These are phyloP conservation scores for Citrus medica DNA, from an alignment of 345 rosid species.

Conservation along the genomic window DNA sequence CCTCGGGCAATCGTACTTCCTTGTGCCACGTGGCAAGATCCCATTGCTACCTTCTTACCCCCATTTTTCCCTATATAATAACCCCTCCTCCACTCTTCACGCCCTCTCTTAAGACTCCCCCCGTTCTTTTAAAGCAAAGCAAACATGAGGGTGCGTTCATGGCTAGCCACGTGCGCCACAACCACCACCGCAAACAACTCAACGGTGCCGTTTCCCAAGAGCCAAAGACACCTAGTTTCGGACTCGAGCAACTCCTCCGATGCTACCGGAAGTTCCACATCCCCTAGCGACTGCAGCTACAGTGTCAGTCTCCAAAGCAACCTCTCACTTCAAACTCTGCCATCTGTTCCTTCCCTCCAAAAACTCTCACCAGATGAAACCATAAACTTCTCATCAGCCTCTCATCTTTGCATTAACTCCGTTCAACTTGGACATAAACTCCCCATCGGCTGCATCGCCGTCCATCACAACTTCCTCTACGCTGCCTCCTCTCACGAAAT, in stretches of 20 bases:
- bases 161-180: constrained; percentile 34
- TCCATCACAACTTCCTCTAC: constrained; percentile 50
- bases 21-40: constrained; percentile 11
- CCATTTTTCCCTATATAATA: neutral
- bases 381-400: constrained; percentile 38
- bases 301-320: constrained; percentile 53
- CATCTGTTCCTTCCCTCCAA: constrained; percentile 79
- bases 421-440: constrained; percentile 34
- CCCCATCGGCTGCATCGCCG: constrained; percentile 66
- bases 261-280: constrained; percentile 21
- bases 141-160: constrained; percentile 46
- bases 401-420: constrained; percentile 32
- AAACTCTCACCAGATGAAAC: constrained; percentile 37
- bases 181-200: constrained; percentile 10
- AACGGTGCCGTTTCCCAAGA: constrained; percentile 3
- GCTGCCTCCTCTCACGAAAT: constrained; percentile 62
- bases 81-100: neutral
- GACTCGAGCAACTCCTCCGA: constrained; percentile 18
- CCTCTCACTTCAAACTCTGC: constrained; percentile 76
- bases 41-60: neutral
- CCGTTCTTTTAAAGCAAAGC: neutral
- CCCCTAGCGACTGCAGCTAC: constrained; percentile 20
- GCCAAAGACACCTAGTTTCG: constrained; percentile 23
- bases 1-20: constrained; percentile 2
- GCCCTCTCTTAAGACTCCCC: neutral